Percentiles rank a stretch among this genome's conserved stretches.
Evolutionary conservation across 1,284 basidiomycete species (phyloP).

Genomic region (Naganishia sp.): DNA sequence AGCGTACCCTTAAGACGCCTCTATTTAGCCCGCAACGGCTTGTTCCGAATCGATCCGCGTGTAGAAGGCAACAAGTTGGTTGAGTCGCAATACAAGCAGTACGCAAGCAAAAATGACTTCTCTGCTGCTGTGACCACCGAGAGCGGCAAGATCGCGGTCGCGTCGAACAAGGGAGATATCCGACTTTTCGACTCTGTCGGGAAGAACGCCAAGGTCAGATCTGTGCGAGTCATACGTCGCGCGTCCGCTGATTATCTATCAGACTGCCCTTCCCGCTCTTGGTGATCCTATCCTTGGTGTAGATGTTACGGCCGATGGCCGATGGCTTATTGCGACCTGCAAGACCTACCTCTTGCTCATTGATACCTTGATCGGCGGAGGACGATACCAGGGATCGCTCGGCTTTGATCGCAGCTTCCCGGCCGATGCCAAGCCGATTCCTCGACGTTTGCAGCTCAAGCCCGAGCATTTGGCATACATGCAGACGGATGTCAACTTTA

Average conservation of each 20-base stretch:
- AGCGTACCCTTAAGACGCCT: constrained; percentile 2
- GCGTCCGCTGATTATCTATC: not conserved
- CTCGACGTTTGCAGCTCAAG: constrained; percentile 82
- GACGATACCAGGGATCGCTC: constrained; percentile 77
- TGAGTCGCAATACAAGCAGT: constrained; percentile 94
- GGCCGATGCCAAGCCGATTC: constrained; percentile 87
- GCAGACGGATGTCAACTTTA: constrained; percentile 83
- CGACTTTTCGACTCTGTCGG: constrained; percentile 93
- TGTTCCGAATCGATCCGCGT: constrained; percentile 97
- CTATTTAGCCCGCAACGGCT: constrained; percentile 79
- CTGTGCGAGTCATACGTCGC: not conserved
- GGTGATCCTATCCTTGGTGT: constrained; percentile 94
- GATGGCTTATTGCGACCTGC: constrained; percentile 95
- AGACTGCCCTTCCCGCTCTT: constrained; percentile 90
- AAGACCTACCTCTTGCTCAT: constrained; percentile 93
- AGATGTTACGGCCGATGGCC: constrained; percentile 90
- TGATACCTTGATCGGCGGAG: constrained; percentile 91
- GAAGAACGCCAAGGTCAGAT: constrained; percentile 82
- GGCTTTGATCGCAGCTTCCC: constrained; percentile 97
- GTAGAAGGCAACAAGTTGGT: constrained; percentile 87
- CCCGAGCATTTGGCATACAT: constrained; percentile 95
- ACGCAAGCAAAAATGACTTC: constrained; percentile 92
- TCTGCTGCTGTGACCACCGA: constrained; percentile 89
- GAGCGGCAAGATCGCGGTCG: constrained; percentile 83
- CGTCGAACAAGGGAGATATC: constrained; percentile 95